Evolutionary conservation across 2,329 filamentous ascomycete genomes (phyloP).

Genomic region (Coniochaeta sp.): DNA sequence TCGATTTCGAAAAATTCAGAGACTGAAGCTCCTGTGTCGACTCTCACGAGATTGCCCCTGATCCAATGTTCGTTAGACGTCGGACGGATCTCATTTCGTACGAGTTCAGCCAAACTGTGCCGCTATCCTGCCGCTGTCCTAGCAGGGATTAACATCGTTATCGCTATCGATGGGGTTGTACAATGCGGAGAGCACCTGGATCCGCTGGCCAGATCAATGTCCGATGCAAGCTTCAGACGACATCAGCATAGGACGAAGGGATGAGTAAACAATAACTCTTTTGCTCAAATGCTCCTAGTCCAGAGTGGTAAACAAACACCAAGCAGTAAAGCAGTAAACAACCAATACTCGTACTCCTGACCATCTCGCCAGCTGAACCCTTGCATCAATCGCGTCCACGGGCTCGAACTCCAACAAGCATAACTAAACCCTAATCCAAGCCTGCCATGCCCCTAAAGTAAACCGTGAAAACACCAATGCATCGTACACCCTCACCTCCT

Average conservation of each 20-base stretch:
- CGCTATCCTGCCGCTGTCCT: too few species aligned
- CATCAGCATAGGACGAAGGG: neutral
- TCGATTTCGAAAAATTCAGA: too few species aligned
- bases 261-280: neutral
- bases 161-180: too few species aligned
- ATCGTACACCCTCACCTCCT: neutral
- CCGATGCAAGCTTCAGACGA: neutral
- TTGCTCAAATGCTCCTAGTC: neutral
- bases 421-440: neutral
- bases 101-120: too few species aligned
- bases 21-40: too few species aligned
- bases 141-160: too few species aligned
- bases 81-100: too few species aligned
- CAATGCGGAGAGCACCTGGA: too few species aligned
- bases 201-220: neutral
- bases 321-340: neutral
- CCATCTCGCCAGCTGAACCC: neutral
- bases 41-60: too few species aligned
- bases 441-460: conserved; percentile 1
- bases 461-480: neutral
- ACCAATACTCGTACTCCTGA: neutral
- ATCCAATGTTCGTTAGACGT: too few species aligned
- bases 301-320: too few species aligned
- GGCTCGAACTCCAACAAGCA: neutral
- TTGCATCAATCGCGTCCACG: neutral